These are phyloP conservation scores for Blepharisma japonicum DNA, from an alignment of 73 alveolate genomes.

Conservation along the genomic window DNA sequence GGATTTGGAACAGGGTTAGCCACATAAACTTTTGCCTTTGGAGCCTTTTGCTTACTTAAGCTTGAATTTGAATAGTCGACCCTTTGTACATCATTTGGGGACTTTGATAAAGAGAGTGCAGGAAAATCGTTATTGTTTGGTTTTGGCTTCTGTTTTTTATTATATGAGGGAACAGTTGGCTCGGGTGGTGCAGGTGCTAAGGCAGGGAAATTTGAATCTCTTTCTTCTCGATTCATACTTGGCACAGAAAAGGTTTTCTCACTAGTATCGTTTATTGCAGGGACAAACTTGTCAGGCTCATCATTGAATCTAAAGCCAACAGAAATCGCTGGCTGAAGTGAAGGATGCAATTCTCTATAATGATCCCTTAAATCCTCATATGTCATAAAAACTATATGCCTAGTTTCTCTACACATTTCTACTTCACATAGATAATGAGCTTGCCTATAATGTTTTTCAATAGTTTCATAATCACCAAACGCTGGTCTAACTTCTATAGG, in stretches of 20 bases:
- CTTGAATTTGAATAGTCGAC: not conserved
- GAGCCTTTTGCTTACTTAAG: not conserved
- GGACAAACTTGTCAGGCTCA: not conserved
- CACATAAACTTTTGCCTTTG: no score
- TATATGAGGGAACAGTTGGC: not conserved
- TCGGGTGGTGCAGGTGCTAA: not conserved
- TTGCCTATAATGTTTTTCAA: constrained; percentile 28
- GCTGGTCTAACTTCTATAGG: constrained; percentile 12
- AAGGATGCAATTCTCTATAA: constrained; percentile 12
- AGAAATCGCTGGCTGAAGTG: not conserved
- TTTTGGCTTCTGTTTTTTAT: not conserved
- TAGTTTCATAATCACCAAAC: not conserved
- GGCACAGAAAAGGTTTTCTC: not conserved
- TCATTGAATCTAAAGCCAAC: not conserved
- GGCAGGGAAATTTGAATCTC: not conserved
- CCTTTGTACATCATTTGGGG: not conserved
- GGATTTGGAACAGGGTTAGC: not conserved
- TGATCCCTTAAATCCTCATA: constrained; percentile 28
- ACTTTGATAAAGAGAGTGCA: not conserved
- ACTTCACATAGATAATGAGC: constrained; percentile 31
- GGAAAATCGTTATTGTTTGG: not conserved
- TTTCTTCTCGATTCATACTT: not conserved
- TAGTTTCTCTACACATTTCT: not conserved
- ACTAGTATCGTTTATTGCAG: not conserved
- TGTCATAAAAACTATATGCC: constrained; percentile 15